A percentile compares a stretch with the other conserved stretches of the same genome.
Conservation (phyloP, 345 rosid species). For the Raphanus raphanistrum region DNA sequence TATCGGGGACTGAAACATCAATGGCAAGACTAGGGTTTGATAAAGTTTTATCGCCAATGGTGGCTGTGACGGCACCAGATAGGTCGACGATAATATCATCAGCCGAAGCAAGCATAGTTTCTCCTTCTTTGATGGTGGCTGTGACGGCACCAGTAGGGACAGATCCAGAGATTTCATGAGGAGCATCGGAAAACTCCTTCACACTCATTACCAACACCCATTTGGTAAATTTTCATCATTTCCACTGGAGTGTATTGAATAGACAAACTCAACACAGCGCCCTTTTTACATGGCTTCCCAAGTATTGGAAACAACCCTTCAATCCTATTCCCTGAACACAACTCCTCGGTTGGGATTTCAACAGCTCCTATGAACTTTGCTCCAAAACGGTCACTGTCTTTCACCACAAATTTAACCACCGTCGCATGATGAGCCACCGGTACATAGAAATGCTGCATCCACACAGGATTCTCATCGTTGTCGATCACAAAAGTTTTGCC, state of each 20-base stretch:
- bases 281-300: slow-evolving; percentile 67
- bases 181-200: slow-evolving; percentile 34
- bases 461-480: slow-evolving; percentile 71
- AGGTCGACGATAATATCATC: too few species aligned
- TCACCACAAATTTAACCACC: slow-evolving; percentile 77
- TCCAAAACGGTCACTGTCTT: slow-evolving; percentile 74
- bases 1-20: too few species aligned
- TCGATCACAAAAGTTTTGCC: slow-evolving; percentile 76
- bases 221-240: slow-evolving; percentile 47
- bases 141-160: too few species aligned
- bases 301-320: slow-evolving; percentile 77
- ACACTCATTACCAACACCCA: slow-evolving; percentile 59
- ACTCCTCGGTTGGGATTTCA: slow-evolving; percentile 59
- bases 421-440: slow-evolving; percentile 76
- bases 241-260: slow-evolving; percentile 65
- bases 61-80: too few species aligned
- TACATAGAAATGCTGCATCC: slow-evolving; percentile 80
- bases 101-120: too few species aligned
- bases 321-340: slow-evolving; percentile 47
- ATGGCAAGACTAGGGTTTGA: too few species aligned
- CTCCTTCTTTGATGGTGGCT: too few species aligned
- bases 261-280: slow-evolving; percentile 67
- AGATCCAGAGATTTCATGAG: too few species aligned
- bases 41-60: too few species aligned
- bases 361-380: slow-evolving; percentile 79